Percentiles rank a stretch among this genome's conserved stretches.
phyloP scores from a whole-genome alignment of 257 asterid species.

The Misopates orontium region DNA sequence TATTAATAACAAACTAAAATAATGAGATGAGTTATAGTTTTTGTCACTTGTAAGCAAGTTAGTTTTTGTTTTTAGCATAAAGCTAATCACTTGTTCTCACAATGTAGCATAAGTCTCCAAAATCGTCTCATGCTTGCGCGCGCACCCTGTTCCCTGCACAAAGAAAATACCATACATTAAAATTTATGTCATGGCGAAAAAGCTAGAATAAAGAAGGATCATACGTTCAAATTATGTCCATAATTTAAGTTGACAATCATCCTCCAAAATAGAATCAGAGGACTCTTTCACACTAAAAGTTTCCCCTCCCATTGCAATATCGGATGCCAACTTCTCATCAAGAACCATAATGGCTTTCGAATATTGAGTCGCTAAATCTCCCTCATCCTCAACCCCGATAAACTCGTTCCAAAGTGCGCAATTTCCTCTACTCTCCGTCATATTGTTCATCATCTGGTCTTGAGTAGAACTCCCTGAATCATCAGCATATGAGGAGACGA shows the following conservation, averaged over 20 bases:
- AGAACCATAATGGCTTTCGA: constrained; percentile 24
- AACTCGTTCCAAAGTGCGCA: constrained; percentile 35
- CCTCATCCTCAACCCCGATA: constrained; percentile 34
- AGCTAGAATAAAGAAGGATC: background rate
- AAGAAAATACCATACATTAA: too few relatives aligned
- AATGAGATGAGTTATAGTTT: too few relatives aligned
- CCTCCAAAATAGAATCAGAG: constrained; percentile 18
- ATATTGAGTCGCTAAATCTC: constrained; percentile 14
- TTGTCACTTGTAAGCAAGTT: too few relatives aligned
- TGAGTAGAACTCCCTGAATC: constrained; percentile 25
- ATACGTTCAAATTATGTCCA: constrained; percentile 25
- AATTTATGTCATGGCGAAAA: background rate
- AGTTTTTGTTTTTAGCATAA: too few relatives aligned
- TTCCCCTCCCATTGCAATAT: constrained; percentile 23
- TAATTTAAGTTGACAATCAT: constrained; percentile 24
- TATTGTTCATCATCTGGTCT: constrained; percentile 11
- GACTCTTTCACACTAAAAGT: constrained; percentile 13
- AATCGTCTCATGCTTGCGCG: too few relatives aligned
- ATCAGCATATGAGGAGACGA: constrained; percentile 21
- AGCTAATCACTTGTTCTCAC: too few relatives aligned
- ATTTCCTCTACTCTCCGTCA: constrained; percentile 27
- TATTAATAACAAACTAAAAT: too few relatives aligned
- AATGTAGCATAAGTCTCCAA: too few relatives aligned
- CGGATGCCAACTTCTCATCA: constrained; percentile 32
- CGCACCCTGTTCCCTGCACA: too few relatives aligned